Conservation (phyloP, 192 early-diverging fungal species). For the Backusella tarrabulga region DNA sequence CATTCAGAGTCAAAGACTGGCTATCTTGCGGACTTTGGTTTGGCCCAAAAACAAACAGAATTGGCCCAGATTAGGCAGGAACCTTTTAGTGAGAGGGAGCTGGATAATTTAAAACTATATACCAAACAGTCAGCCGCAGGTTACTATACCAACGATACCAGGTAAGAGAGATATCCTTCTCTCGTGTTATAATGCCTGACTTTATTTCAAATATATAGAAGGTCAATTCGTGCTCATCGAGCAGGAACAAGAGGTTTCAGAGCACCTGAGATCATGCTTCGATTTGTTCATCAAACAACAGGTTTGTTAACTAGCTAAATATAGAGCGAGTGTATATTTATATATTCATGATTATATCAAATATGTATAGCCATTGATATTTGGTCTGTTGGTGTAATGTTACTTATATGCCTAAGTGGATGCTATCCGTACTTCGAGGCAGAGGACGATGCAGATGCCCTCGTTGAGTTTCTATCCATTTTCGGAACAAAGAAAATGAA, state of each 20-base stretch:
- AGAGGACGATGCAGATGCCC: constrained; percentile 78
- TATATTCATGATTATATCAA: too few relatives aligned
- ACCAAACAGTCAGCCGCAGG: constrained; percentile 26
- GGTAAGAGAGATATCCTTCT: constrained; percentile 42
- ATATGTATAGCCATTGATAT: constrained; percentile 75
- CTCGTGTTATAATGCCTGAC: background rate
- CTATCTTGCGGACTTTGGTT: constrained; percentile 90
- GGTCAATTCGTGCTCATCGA: constrained; percentile 69
- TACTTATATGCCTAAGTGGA: constrained; percentile 75
- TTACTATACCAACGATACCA: constrained; percentile 47
- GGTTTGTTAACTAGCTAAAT: constrained; percentile 37
- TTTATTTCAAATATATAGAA: constrained; percentile 44
- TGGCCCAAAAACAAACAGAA: constrained; percentile 61
- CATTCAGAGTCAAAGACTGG: constrained; percentile 63
- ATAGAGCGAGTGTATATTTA: too few relatives aligned
- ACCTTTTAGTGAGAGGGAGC: background rate
- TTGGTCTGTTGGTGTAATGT: constrained; percentile 90
- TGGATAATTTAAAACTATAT: background rate
- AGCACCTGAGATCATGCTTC: constrained; percentile 90
- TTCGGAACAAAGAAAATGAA: constrained; percentile 81
- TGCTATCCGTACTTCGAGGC: constrained; percentile 91
- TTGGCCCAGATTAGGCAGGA: background rate
- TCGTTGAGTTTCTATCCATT: constrained; percentile 80
- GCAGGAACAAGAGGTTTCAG: constrained; percentile 93
- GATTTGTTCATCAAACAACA: constrained; percentile 71